Conservation (phyloP, 1,284 basidiomycete genomes). For the Meira nashicola region DNA sequence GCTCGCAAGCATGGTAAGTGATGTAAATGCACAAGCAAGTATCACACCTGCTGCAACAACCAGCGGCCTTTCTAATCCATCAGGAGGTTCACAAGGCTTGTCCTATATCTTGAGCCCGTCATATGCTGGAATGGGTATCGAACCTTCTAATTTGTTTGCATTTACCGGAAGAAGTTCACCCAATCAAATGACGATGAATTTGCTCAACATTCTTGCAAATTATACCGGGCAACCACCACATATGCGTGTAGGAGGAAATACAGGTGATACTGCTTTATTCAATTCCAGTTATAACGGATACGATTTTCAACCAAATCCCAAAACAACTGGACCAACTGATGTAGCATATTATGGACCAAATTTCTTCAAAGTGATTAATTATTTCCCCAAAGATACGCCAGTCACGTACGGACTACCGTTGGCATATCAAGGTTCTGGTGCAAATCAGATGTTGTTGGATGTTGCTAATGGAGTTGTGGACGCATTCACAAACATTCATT, state of each 20-base stretch:
- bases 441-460: conserved; percentile 21
- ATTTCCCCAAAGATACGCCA: conserved; percentile 28
- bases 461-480: conserved; percentile 27
- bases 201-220: conserved; percentile 33
- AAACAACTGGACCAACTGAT: conserved; percentile 16
- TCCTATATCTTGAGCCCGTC: conserved; percentile 32
- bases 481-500: conserved; percentile 14
- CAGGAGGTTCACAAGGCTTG: not conserved
- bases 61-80: too few relatives aligned
- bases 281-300: conserved; percentile 7
- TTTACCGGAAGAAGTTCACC: conserved; percentile 25
- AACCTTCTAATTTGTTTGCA: conserved; percentile 31
- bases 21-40: not conserved
- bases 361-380: conserved; percentile 27
- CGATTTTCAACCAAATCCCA: conserved; percentile 22
- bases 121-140: conserved; percentile 39
- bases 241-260: conserved; percentile 36
- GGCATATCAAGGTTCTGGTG: conserved; percentile 20
- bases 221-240: conserved; percentile 37
- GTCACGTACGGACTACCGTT: conserved; percentile 40
- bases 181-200: conserved; percentile 33
- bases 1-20: too few relatives aligned
- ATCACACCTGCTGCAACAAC: conserved; percentile 1
- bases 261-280: conserved; percentile 35
- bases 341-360: conserved; percentile 24